Base-by-base conservation (phyloP, 352 stramenopile genomes). In the Phytopythium boreale region DNA sequence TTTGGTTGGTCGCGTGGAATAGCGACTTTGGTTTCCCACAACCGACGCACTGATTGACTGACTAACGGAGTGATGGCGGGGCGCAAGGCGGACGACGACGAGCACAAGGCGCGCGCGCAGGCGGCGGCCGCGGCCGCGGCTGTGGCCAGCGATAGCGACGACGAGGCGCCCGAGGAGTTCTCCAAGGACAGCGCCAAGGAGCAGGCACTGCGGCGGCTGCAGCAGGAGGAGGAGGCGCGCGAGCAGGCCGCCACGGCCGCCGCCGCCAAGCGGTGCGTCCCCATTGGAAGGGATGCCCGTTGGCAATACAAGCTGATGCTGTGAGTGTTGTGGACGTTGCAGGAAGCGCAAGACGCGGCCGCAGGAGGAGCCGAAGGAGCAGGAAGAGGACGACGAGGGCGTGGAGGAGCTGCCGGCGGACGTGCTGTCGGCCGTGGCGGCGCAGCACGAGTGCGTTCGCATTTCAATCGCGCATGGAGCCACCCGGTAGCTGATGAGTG, bases 141-240 rank as follows among this genome's bases (percentile, higher is more conserved):
- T 1, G 27, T 2, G n/a, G 46, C 55, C n/a, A 71, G 76, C 56
- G 72, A 82, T 47, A 88, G 77, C 66, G 83, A 92, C 49, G 84
- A 92, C 61, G 85, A 92, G 66, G 83, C 85, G 29, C 85, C 85
- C 27, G 85, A 94, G 63, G 79, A 88, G 41, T 78, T 94, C 61
- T 87, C 80, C 57, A 94, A 91, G 70, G 73, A 79, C 57, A 90
- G 64, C 59, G 85, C 85, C 29, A 68, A 78, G 68, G 61, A 89
- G 64, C 69, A 87, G 67, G 82, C 68, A 56, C 68, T 79, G 46
- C 68, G 76, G 56, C 77, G 75, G 64, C 72, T 75, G 43, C 80
- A 69, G 20, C 72, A 86, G 31, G 80, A 92, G 59, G 56, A 84
- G 24, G 74, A 83, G 49, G 84, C 79, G 49, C 68, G 68, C 44